Evolutionary conservation across 495 filamentous ascomycete genomes (phyloP), one percentile per base, ranked within the genome.

Genomic region (Talaromyces proteolyticus): DNA sequence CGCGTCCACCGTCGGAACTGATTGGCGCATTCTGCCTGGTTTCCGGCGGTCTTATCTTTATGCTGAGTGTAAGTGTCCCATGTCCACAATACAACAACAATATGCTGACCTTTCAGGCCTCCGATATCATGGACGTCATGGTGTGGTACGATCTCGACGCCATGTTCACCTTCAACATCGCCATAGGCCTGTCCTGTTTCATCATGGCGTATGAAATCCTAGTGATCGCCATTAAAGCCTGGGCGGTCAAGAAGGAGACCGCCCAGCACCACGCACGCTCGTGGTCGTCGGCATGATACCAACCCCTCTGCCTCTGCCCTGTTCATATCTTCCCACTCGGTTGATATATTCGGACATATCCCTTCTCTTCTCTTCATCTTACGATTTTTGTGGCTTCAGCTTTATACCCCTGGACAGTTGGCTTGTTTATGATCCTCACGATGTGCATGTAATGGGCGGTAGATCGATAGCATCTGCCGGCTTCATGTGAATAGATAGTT

Each of bases 111-210:
- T 6, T 16, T 23, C 18, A 85, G 84, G 81, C 83, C 49, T 79
- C 78, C 20, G 87, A 89, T 59, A 88, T 86, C 0, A 76, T 96
- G 25, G 64, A 73, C 7, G 77, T 85, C n/a, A 85, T 96, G 70
- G 87, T 94, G 47, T 75, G 75, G 36, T 81, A 89, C 62, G 68
- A 81, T 22, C 66, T 74, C 64, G 72, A 87, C 55, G 88, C 89
- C 49, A 96, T 96, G 92, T 95, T 96, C 66, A 79, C 88, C 52
- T 93, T 96, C 68, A 96, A 89, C 2, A 84, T 96, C 6, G 86
- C 83, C 21, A 85, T 95, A 79, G 92, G 92, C 3, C 60, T 92
- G 36, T 85, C 86, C 11, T 85, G 83, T 1, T 79, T 96, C 56
- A 63, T 95, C 29, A 93, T 96, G 89, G 86, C 90, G 0, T 93